Base-by-base conservation (phyloP, 768 basidiomycete genomes). In the Lentinula edodes region DNA sequence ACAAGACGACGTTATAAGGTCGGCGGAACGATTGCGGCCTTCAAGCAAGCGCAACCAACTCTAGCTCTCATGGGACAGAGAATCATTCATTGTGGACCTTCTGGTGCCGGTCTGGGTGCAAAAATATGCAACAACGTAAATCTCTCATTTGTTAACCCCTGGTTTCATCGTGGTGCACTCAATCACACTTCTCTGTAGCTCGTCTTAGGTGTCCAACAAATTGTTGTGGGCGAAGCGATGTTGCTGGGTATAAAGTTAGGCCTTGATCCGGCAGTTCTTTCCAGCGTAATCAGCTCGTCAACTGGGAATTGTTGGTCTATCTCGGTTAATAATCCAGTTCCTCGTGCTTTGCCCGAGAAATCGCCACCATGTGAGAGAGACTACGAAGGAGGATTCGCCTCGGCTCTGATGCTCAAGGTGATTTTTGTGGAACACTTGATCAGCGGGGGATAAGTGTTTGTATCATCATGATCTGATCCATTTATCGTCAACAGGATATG, bases 161-260 rank as follows among this genome's bases (percentile, higher is more conserved):
- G 6, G 43, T 28, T 42, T 56, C 55, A 28, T 42, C 20, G 8
- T 54, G 3, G 16, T 8, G 16, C 28, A 42, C 23, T 52, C 70
- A 42, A 52, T 38, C 46, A 46, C n/a, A 28, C 62, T 58, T 35
- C n/a, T 67, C 55, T 71, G 61, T 69, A 87, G 71, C 77, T 88
- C 34, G 78, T 90, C 28, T 75, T 91, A 45, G 90, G 89, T 3
- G 88, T 91, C 3, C 81, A 94, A 67, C 92, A 94, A 72, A 84
- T 93, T 58, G 90, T 87, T 15, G 84, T 91, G 1, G 89, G 83
- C n/a, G 94, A 96, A 73, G 93, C 89, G 3, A 95, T 96, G 93
- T 74, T 95, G 5, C 79, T 95, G 9, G 94, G 94, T 3, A 81
- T 85, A 71, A 86, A 82, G 61, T 75, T 95, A n/a, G 94, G 93